Base-by-base conservation (phyloP, 2,329 filamentous ascomycete species). In the Sporothrix mexicana region DNA sequence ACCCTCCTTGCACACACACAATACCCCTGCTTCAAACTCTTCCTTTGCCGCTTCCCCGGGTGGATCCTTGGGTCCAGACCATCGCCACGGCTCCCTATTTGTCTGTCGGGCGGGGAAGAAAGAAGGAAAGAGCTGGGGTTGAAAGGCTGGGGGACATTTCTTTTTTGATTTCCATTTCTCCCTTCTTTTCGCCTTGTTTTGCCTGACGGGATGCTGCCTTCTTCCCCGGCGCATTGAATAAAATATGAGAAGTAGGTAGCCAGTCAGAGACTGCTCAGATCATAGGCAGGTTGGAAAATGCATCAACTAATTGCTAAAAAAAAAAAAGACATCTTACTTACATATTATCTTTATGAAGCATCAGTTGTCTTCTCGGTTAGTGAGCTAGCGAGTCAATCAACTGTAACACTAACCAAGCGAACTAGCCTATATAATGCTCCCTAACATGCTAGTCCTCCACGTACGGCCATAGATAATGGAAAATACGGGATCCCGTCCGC, bases 41-140 rank as follows among this genome's bases (percentile, higher is more conserved):
- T 55, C 51, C 20, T 25, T 55, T 55, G 51, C 51, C 51, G 51
- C 20, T 30, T 57, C 20, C 53, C 53, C 53, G 10, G 53, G 20
- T 57, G 53, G 53, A 57, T 20, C 51, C 7, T 36, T 57, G 23
- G 53, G 53, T 57, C 53, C 10, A 53, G 20, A 25, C 53, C 10
- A 23, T 20, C 53, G 12, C 53, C 53, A 57, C 20, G 20, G 17
- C 53, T 61, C 25, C 57, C 15, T 61, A 20, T 61, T 61, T 61
- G 57, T 12, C 30, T 61, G 57, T 41, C n/a, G 53, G 53, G 30
- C 25, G 55, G 57, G 25, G 57, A 61, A 41, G 53, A 57, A 13
- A 12, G 12, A 57, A 6, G 47, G 30, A 36, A 36, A 36, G 30
- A 36, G 30, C 30, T 36, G 47, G 47, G 47, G 47, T 13, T 49